phyloP scores from a whole-genome alignment of 2,329 filamentous ascomycete species.

The Coniosporium tulheliwenetii region DNA sequence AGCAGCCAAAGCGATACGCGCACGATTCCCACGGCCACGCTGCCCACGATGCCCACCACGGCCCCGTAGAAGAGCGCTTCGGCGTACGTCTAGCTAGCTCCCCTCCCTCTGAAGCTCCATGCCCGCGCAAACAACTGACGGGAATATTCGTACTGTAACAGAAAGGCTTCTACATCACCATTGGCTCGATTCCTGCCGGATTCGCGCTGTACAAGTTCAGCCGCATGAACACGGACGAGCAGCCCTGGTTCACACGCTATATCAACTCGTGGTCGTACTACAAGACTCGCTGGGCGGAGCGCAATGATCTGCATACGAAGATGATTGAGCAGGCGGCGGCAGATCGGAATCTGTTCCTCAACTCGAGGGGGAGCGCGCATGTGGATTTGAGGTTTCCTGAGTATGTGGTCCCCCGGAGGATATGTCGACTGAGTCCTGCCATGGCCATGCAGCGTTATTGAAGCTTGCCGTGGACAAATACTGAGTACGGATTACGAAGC shows the following conservation, averaged over 20 bases:
- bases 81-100: constrained; percentile 26
- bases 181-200: constrained; percentile 29
- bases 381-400: constrained; percentile 46
- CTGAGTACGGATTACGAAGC: not conserved
- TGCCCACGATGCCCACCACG: constrained; percentile 18
- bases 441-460: too few relatives aligned
- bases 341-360: constrained; percentile 44
- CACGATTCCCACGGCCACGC: constrained; percentile 17
- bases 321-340: constrained; percentile 47
- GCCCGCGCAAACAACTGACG: constrained; percentile 3
- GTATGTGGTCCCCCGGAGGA: constrained; percentile 29
- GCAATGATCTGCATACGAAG: constrained; percentile 44
- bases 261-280: constrained; percentile 40
- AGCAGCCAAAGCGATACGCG: constrained; percentile 24
- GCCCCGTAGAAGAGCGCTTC: constrained; percentile 30
- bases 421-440: constrained; percentile 1
- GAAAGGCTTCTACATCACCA: constrained; percentile 31
- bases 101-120: constrained; percentile 9
- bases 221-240: constrained; percentile 20
- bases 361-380: constrained; percentile 25
- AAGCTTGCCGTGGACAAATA: too few relatives aligned
- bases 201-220: constrained; percentile 30
- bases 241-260: constrained; percentile 29
- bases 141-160: constrained; percentile 4
- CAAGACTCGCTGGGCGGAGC: constrained; percentile 35